A percentile compares a stretch with the other conserved stretches of the same genome.
Evolutionary conservation across 169 alveolate species (phyloP).

Genomic region (Eimeria acervulina): DNA sequence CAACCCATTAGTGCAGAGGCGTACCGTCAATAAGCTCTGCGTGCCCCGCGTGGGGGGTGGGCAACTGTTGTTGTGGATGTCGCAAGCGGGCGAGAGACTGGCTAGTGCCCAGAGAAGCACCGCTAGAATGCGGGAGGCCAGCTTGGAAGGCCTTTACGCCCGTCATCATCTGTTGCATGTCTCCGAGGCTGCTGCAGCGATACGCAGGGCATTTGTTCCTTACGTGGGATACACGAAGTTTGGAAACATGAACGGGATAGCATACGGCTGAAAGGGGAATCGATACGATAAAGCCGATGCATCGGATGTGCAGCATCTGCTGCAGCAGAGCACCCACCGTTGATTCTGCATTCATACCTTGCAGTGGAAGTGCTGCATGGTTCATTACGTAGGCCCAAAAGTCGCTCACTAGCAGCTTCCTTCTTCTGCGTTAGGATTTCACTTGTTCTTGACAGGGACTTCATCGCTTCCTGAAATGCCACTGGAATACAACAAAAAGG

Average conservation of each 20-base stretch:
- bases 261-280: background rate
- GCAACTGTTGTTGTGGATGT: background rate
- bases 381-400: background rate
- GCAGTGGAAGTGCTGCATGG: background rate
- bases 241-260: background rate
- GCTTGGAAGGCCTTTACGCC: background rate
- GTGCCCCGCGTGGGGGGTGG: background rate
- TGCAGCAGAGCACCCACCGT: background rate
- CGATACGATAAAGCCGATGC: background rate
- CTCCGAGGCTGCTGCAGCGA: background rate
- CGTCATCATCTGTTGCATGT: background rate
- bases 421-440: background rate
- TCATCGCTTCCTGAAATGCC: slow-evolving; percentile 26
- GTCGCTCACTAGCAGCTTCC: slow-evolving; percentile 35
- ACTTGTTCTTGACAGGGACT: slow-evolving; percentile 43
- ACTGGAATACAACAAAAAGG: background rate
- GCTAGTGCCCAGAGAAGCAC: background rate
- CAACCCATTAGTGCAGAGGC: background rate
- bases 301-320: background rate
- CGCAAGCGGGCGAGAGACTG: background rate
- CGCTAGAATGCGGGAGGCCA: background rate
- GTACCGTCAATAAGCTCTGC: background rate
- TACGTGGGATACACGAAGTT: background rate
- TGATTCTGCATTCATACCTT: background rate
- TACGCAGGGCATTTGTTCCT: background rate